Evolutionary conservation across 768 basidiomycete species (phyloP), one percentile per base, ranked within the genome.

Genomic region (Boletales sp.): DNA sequence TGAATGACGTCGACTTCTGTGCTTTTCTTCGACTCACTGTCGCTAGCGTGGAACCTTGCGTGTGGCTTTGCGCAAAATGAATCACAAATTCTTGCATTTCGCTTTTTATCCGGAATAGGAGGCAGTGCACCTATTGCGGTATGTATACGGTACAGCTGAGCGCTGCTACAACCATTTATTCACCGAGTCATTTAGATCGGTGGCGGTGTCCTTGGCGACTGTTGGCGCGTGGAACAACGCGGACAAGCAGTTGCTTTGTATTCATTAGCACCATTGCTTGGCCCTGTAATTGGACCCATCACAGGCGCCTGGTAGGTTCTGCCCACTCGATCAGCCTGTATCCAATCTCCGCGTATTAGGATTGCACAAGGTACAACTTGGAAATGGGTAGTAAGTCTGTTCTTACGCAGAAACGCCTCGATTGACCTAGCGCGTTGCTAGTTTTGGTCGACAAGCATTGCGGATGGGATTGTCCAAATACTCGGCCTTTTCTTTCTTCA

Each of bases 401-500:
- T 39, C 18, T 4, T 37, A 34, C 35, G 21, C 21, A 21, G 21
- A 2, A 0, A 15, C 3, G 7, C 11, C 0, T 39, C 14, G 12
- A 17, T 34, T 18, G 8, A 41, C 3, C 3, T 38, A 4, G 28
- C 39, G 15, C 11, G 3, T 33, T 13, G 41, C 36, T 55, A 82
- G 76, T 89, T 87, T 62, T 86, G 84, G 80, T 77, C 83, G 0
- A 83, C 82, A 4, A 79, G 72, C 31, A 82, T 86, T 34, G 71
- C 76, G 0, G 82, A 80, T 51, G 81, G 69, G 0, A 53, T 62
- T 28, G 63, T 89, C 32, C 85, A 87, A 58, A 41, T 77, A 0
- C 53, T 76, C 2, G 85, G 86, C 2, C 8, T 86, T 0, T 66
- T 85, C 31, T 78, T 68, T 50, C 72, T 89, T 5, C 73, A 72